Evolutionary conservation across 371 early-diverging fungal genomes (phyloP), one percentile per base, ranked within the genome.

Genomic region (Scutellospora calospora): DNA sequence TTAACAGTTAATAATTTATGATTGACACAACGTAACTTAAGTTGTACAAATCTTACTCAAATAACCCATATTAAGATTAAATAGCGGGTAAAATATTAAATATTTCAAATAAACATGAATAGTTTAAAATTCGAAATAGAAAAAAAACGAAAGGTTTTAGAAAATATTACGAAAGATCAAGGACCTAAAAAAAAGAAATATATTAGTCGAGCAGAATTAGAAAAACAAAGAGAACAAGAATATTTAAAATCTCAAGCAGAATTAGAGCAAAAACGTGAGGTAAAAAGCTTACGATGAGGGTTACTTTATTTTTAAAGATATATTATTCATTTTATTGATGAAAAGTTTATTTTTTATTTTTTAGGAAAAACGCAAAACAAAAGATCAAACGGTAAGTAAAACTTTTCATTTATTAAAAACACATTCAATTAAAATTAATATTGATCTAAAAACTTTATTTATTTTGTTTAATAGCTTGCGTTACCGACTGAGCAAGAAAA

Each of bases 141-240:
- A 68, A 91, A 91, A 78, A 93, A 95, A 76, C 87, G 92, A 29
- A 90, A 90, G 80, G 82, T 85, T 18, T 75, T 89, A 3, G 89
- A 89, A 5, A 81, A 83, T 8, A 85, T 85, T 22, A 25, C 38
- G 18, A 14, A 12, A 79, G 81, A 14, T 84, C 83, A 18, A 80
- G 82, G 18, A 84, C 77, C 29, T 85, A 85, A 35, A 78, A 90
- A 88, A 31, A 90, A 90, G 81, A 95, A 94, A 71, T 95, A 94
- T 85, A 83, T 95, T 29, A 93, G 91, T 77, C 88, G 93, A 57
- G 91, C 91, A 25, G 96, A 97, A 85, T 81, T 95, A 27, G 95
- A 96, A 79, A 87, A 89, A 68, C 82, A 90, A 45, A 87, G 93
- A 45, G 90, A 93, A 82, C 87, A 92, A 79, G 91, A 92, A 81